A percentile compares a stretch with the other conserved stretches of the same genome.
These are phyloP conservation scores for Cutaneotrichosporon cavernicola DNA, from an alignment of 1,284 basidiomycete species.

Conservation along the genomic window DNA sequence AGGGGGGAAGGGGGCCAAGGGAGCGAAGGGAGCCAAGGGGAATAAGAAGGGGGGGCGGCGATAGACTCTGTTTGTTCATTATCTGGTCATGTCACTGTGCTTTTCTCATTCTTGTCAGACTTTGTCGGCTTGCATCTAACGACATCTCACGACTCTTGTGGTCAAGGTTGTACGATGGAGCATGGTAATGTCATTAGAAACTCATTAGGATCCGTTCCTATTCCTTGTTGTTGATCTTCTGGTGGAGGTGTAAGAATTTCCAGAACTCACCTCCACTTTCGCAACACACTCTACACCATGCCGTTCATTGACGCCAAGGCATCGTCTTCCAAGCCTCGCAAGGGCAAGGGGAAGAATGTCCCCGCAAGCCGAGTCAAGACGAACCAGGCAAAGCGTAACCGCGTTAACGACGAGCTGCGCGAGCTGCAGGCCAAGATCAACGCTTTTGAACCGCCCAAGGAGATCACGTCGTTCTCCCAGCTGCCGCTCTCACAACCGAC, in stretches of 20 bases:
- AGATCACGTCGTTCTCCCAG: constrained; percentile 49
- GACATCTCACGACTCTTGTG: too few species aligned
- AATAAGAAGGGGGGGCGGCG: constrained; percentile 16
- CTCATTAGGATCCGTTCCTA: neutral
- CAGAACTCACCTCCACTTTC: constrained; percentile 1
- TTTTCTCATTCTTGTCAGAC: too few species aligned
- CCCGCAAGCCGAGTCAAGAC: constrained; percentile 36
- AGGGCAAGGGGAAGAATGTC: constrained; percentile 16
- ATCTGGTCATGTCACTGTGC: neutral
- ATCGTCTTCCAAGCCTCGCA: constrained; percentile 32
- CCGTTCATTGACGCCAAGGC: constrained; percentile 36
- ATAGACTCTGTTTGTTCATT: constrained; percentile 2
- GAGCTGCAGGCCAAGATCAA: constrained; percentile 38
- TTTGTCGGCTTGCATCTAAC: too few species aligned
- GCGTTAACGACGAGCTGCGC: constrained; percentile 48
- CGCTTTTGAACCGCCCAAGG: constrained; percentile 32
- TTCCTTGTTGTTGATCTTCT: neutral
- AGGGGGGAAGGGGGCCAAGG: constrained; percentile 22
- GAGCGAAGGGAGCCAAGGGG: constrained; percentile 29
- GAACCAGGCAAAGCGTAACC: constrained; percentile 46
- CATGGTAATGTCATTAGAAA: neutral
- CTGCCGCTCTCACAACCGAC: constrained; percentile 52
- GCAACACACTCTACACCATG: constrained; percentile 25
- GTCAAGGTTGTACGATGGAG: too few species aligned
- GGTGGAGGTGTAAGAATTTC: constrained; percentile 11